Base-by-base conservation (phyloP, 2,329 filamentous ascomycete genomes). In the Sclerotinia trifoliorum region DNA sequence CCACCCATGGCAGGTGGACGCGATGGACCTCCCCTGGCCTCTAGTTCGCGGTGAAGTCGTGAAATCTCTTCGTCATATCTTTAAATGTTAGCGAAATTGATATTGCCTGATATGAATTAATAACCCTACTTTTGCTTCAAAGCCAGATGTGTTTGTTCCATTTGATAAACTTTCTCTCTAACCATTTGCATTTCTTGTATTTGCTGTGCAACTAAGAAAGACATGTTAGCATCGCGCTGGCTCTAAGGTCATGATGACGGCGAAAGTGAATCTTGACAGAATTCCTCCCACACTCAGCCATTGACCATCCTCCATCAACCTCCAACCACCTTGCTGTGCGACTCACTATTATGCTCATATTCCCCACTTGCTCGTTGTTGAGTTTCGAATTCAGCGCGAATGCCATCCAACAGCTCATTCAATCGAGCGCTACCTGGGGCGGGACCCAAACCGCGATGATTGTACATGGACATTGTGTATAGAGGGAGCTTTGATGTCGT, bases 161-260 rank as follows among this genome's bases (percentile, higher is more conserved):
- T 88, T 75, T 92, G 88, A 77, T 93, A 97, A 70, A 99, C 92
- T 80, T 97, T 97, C 78, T 94, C 90, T 71, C 94, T 86, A 62
- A 99, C 93, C 77, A 97, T 86, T 78, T 97, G 92, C 86, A 98
- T 95, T 81, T 99, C 95, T 77, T 94, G 90, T 72, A 97, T 90
- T 79, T 99, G 95, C 62, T 89, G 87, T 69, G 92, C 89, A 78
- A 98, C 95, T 97, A 79, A 32, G 44, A 11, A 42, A 58, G 24
- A 56, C 24, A 35, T 26, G 49, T 67, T 67, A 67, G 56, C 21
- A n/a, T 35, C 44, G 58, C 58, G 58, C 57, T n/a, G 68, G 60
- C 21, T 52, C 24, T 56, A 24, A 17, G 32, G 42, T 52, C 19
- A 55, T 56, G 24, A 26, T 26, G 17, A 65, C 15, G n/a, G 13